Base-by-base conservation (phyloP, 129 eudicot genomes). In the Chrysanthemum lavandulifolium region DNA sequence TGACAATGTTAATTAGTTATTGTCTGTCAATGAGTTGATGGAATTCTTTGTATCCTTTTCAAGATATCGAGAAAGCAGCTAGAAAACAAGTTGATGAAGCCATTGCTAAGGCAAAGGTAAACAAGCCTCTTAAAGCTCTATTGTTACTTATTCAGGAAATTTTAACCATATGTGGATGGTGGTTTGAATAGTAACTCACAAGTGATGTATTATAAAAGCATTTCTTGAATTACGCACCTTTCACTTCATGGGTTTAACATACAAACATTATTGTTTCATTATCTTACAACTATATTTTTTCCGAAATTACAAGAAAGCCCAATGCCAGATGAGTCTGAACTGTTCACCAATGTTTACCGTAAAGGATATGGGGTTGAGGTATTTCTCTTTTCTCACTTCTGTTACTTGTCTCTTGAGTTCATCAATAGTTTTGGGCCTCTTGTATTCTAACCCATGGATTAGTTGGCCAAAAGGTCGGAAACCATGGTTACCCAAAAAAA, bases 1-100 rank as follows among this genome's bases (percentile, higher is more conserved):
- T 27, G 29, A 27, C 29, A 27, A 27, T 27, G 29, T 27, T 27
- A 27, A 27, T 27, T 27, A 3, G 29, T 27, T 27, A 27, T 27
- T 27, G 29, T 27, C 3, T 27, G 29, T 27, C 29, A 27, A 27
- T 3, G 29, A 27, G 29, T 27, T 27, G 29, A 27, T 27, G 29
- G 29, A 27, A 27, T 27, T 27, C 29, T 27, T 27, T 27, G 29
- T 27, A 27, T 27, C 29, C 29, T 27, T 27, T 68, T 10, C 89
- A 94, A 97, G 99, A 90, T 56, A 84, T 85, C 29, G 99, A 95
- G 81, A 95, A 95, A 76, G 88, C 66, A 86, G 68, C 80, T 52
- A 88, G 97, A 74, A 95, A 95, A 81, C 90, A 86, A 74, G 97
- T 95, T 45, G 99, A 95, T 85, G 97, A 95, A 72, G 97, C 99